Conservation (phyloP, 495 filamentous ascomycete species). For the Neurospora sp. region DNA sequence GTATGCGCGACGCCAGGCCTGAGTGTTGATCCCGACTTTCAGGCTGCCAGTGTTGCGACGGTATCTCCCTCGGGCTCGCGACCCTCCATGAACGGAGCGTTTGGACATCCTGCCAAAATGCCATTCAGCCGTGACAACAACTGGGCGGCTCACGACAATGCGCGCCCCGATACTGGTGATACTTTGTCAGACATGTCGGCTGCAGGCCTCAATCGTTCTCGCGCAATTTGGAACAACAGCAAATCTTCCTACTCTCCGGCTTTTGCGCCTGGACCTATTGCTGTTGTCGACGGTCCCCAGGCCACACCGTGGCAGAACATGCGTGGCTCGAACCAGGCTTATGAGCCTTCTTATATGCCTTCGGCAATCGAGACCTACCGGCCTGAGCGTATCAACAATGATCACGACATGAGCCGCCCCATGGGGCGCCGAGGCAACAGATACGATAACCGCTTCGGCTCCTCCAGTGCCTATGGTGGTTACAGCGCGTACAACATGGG, state of each 20-base stretch:
- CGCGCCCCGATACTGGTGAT: slow-evolving; percentile 55
- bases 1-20: slow-evolving; percentile 15
- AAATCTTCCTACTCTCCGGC: slow-evolving; percentile 22
- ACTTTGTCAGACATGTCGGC: slow-evolving; percentile 35
- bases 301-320: slow-evolving; percentile 26
- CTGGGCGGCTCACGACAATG: slow-evolving; percentile 59
- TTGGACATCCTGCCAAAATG: slow-evolving; percentile 43
- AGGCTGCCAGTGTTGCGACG: slow-evolving; percentile 3
- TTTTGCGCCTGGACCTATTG: slow-evolving; percentile 25
- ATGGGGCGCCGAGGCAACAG: slow-evolving; percentile 27
- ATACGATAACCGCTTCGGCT: slow-evolving; percentile 33
- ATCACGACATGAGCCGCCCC: slow-evolving; percentile 35
- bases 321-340: slow-evolving; percentile 24
- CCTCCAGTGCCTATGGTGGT: slow-evolving; percentile 12
- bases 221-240: slow-evolving; percentile 52
- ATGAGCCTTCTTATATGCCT: slow-evolving; percentile 19
- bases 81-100: slow-evolving; percentile 24
- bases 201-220: slow-evolving; percentile 48
- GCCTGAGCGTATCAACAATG: slow-evolving; percentile 33
- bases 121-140: slow-evolving; percentile 45
- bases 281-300: slow-evolving; percentile 26
- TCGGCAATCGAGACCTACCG: slow-evolving; percentile 29
- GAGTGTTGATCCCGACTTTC: slow-evolving; percentile 20
- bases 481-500: slow-evolving; percentile 18
- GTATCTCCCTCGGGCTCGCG: slow-evolving; percentile 16